Conservation (phyloP, 2,329 filamentous ascomycete species). For the Coniochaeta sp. region DNA sequence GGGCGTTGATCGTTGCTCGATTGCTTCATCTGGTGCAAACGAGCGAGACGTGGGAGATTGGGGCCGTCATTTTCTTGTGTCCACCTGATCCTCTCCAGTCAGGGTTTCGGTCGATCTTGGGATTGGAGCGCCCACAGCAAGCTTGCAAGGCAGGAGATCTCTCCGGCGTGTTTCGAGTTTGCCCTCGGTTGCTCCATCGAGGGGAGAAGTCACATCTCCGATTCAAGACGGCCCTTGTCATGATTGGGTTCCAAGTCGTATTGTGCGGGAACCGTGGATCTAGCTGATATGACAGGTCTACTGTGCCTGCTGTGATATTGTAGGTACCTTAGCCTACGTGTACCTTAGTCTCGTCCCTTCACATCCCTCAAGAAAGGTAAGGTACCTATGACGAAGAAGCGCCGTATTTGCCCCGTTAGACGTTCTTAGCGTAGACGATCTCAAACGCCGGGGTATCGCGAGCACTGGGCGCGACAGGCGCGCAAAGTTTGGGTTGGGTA, state of each 20-base stretch:
- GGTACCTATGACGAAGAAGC: no score
- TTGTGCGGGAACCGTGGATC: not conserved
- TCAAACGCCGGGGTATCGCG: not conserved
- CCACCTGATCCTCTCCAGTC: not conserved
- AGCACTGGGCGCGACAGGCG: not conserved
- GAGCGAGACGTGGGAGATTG: not conserved
- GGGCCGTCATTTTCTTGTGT: not conserved
- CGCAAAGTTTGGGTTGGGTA: not conserved
- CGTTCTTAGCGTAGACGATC: not conserved
- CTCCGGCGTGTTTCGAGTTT: not conserved
- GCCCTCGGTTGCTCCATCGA: not conserved
- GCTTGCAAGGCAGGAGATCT: no score
- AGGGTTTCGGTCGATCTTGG: not conserved
- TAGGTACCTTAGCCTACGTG: no score
- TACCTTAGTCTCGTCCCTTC: no score
- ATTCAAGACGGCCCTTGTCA: not conserved
- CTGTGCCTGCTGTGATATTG: not conserved
- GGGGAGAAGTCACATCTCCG: not conserved
- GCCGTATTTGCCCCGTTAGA: no score
- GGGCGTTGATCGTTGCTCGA: not conserved
- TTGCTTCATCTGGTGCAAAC: not conserved
- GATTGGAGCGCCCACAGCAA: no score
- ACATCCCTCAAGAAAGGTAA: no score
- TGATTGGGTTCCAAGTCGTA: not conserved
- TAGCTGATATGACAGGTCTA: not conserved